phyloP scores from a whole-genome alignment of 495 filamentous ascomycete species.

The Xylaria scruposa region DNA sequence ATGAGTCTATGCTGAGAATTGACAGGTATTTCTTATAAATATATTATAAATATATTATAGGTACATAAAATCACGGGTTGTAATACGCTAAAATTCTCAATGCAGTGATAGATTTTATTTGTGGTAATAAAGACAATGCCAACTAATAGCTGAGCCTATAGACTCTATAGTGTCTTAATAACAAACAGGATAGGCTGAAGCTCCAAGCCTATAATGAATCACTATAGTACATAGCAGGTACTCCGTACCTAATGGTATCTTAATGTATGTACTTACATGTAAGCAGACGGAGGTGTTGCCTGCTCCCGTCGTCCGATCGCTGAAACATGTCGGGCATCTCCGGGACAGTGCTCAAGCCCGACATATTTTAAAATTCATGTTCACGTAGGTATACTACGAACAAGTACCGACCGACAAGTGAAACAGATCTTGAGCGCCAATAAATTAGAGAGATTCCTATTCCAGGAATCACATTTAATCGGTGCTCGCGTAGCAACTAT shows the following conservation, averaged over 20 bases:
- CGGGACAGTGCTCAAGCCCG: neutral
- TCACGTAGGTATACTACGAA: neutral
- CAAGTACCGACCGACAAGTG: neutral
- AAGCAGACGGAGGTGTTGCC: neutral
- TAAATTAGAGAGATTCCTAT: neutral
- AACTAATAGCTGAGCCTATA: neutral
- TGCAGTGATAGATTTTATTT: neutral
- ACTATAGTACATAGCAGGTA: neutral
- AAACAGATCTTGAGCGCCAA: neutral
- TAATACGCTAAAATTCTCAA: neutral
- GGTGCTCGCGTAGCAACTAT: neutral
- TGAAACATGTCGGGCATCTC: constrained; percentile 4
- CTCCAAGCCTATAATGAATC: neutral
- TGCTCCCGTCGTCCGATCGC: neutral
- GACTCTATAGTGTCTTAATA: neutral
- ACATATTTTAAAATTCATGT: neutral
- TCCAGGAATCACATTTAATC: too few relatives aligned
- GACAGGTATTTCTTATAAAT: neutral
- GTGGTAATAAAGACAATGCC: neutral
- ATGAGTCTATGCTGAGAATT: neutral
- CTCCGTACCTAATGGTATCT: too few relatives aligned
- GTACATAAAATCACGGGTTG: neutral
- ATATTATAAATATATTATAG: neutral
- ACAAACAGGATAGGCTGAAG: too few relatives aligned
- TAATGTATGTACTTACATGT: too few relatives aligned